phyloP scores from a whole-genome alignment of 371 early-diverging fungal genomes.

The Vairimorpha necatrix region DNA sequence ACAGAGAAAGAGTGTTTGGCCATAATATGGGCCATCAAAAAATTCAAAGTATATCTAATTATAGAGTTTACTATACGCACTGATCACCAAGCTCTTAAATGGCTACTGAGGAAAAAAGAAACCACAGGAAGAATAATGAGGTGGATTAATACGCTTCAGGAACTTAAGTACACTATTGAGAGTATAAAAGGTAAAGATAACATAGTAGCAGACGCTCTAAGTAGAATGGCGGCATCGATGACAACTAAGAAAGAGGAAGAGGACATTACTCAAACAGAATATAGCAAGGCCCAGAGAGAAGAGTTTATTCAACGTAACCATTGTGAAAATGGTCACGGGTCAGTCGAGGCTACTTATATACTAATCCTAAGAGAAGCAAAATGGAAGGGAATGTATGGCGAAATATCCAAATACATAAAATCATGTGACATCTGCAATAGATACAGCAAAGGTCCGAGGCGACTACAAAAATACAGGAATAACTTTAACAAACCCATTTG shows the following conservation, averaged over 20 bases:
- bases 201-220: conserved; percentile 11
- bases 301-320: too few relatives aligned
- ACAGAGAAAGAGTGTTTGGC: too few relatives aligned
- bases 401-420: background rate
- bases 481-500: conserved; percentile 39
- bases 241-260: background rate
- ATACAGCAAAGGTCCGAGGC: background rate
- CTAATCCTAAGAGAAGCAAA: conserved; percentile 1
- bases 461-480: background rate
- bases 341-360: background rate
- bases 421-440: background rate
- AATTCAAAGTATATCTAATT: conserved; percentile 22
- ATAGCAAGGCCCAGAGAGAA: background rate
- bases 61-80: conserved; percentile 13
- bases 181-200: conserved; percentile 10
- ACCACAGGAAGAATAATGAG: background rate
- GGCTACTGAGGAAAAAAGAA: background rate
- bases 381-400: background rate
- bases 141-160: conserved; percentile 1
- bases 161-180: conserved; percentile 20
- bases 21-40: background rate
- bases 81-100: too few relatives aligned
- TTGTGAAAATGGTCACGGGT: too few relatives aligned
- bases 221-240: conserved; percentile 3
- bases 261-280: background rate